Conservation (phyloP, 2,329 filamentous ascomycete species). For the Pseudodiploospora longispora region DNA sequence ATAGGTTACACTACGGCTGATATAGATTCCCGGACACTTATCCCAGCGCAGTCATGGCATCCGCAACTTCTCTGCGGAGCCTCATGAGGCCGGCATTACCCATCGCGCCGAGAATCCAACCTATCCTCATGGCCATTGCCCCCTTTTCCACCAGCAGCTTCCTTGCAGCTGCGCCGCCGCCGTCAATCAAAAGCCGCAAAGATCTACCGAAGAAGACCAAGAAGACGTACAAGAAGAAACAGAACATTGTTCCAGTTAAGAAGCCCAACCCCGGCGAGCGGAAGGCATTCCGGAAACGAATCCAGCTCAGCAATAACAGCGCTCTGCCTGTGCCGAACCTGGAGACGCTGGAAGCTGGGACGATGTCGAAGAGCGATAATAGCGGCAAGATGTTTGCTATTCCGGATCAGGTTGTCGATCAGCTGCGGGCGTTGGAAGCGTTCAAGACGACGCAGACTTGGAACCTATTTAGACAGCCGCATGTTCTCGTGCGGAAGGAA, state of each 20-base stretch:
- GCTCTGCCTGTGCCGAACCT: slow-evolving; percentile 70
- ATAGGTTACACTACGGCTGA: slow-evolving; percentile 1
- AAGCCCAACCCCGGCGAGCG: slow-evolving; percentile 69
- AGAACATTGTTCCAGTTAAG: slow-evolving; percentile 36
- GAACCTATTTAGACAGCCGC: slow-evolving; percentile 76
- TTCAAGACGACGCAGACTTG: slow-evolving; percentile 90
- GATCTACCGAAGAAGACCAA: slow-evolving; percentile 31
- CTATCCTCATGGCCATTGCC: slow-evolving; percentile 25
- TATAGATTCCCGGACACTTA: background rate
- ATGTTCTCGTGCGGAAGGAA: slow-evolving; percentile 69
- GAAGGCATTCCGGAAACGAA: slow-evolving; percentile 77
- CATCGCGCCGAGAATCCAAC: slow-evolving; percentile 25
- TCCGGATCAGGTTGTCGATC: slow-evolving; percentile 63
- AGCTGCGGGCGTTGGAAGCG: slow-evolving; percentile 73
- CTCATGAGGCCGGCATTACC: slow-evolving; percentile 29
- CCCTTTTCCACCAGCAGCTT: slow-evolving; percentile 31
- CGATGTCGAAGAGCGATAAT: slow-evolving; percentile 45
- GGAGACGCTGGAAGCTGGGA: slow-evolving; percentile 47
- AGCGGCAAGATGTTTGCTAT: slow-evolving; percentile 63
- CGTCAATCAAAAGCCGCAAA: slow-evolving; percentile 25
- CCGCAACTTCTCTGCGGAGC: slow-evolving; percentile 33
- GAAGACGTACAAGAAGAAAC: slow-evolving; percentile 46
- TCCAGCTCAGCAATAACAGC: slow-evolving; percentile 90
- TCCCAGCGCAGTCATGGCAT: slow-evolving; percentile 25
- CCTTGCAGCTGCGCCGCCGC: slow-evolving; percentile 20